A percentile compares a stretch with the other conserved stretches of the same genome.
phyloP scores from a whole-genome alignment of 176 grass and related monocot species.

The Eleusine indica region DNA sequence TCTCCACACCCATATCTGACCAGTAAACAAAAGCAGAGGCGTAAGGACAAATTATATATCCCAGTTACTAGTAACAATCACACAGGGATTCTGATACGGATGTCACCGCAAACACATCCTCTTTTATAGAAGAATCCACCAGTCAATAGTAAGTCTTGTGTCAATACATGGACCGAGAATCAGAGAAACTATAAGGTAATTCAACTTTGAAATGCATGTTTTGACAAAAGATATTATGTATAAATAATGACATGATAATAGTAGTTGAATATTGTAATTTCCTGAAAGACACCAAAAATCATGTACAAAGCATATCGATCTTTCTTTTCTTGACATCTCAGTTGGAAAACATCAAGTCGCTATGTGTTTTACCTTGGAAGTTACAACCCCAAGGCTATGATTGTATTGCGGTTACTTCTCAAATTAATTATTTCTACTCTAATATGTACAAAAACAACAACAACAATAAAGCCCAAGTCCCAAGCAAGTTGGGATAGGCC shows the following conservation, averaged over 20 bases:
- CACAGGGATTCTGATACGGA: not conserved
- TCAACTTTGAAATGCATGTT: not conserved
- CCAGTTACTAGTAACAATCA: not conserved
- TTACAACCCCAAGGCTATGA: not conserved
- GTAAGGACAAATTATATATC: not conserved
- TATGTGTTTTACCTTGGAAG: not conserved
- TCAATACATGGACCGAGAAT: not conserved
- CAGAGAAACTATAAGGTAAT: not conserved
- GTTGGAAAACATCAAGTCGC: too few relatives aligned
- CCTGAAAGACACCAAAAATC: too few relatives aligned
- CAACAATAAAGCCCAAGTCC: too few relatives aligned
- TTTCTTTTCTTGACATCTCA: not conserved
- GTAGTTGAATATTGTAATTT: not conserved
- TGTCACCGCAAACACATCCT: not conserved
- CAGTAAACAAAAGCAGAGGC: conserved; percentile 3
- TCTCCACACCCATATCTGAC: conserved; percentile 74
- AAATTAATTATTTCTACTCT: not conserved
- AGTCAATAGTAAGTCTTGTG: not conserved
- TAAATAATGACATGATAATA: not conserved
- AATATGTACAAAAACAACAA: too few relatives aligned
- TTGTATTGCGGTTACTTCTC: not conserved
- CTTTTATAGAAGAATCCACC: not conserved
- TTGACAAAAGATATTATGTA: not conserved
- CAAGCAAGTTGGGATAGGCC: too few relatives aligned
- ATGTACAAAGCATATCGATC: too few relatives aligned